A percentile compares a stretch with the other conserved stretches of the same genome.
Evolutionary conservation across 805 yeast genomes (phyloP).

Genomic region (Starmera quercuum): DNA sequence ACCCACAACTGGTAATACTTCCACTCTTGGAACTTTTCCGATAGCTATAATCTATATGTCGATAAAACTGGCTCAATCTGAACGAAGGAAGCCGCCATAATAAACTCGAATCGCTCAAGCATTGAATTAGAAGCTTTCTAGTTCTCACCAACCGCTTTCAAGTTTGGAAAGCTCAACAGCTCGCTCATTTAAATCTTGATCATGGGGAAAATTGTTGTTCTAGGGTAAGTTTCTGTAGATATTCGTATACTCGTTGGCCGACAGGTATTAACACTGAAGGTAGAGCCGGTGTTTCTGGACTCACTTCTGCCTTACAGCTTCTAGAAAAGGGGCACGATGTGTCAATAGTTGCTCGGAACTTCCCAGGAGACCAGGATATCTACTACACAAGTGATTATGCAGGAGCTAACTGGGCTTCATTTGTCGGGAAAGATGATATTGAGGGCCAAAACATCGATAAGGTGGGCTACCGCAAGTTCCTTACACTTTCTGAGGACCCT

Average conservation of each 20-base stretch:
- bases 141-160: too few species aligned
- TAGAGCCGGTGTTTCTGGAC: constrained; percentile 50
- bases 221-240: constrained; percentile 8
- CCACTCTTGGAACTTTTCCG: too few species aligned
- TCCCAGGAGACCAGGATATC: constrained; percentile 51
- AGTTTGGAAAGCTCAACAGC: too few species aligned
- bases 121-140: too few species aligned
- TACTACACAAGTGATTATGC: constrained; percentile 62
- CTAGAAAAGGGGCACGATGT: constrained; percentile 33
- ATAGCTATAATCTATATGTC: too few species aligned
- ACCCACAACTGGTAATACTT: too few species aligned
- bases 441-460: constrained; percentile 36
- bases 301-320: constrained; percentile 41
- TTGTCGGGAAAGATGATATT: constrained; percentile 36
- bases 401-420: constrained; percentile 66
- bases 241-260: not conserved
- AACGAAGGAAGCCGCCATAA: too few species aligned
- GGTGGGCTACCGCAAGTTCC: constrained; percentile 39
- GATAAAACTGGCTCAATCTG: too few species aligned
- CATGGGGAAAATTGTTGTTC: constrained; percentile 7
- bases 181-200: too few species aligned
- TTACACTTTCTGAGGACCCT: constrained; percentile 41
- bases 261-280: too few species aligned
- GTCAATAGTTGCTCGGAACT: constrained; percentile 33
- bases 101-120: too few species aligned